phyloP scores from a whole-genome alignment of 768 basidiomycete species.

The Termitomyces titanicus region DNA sequence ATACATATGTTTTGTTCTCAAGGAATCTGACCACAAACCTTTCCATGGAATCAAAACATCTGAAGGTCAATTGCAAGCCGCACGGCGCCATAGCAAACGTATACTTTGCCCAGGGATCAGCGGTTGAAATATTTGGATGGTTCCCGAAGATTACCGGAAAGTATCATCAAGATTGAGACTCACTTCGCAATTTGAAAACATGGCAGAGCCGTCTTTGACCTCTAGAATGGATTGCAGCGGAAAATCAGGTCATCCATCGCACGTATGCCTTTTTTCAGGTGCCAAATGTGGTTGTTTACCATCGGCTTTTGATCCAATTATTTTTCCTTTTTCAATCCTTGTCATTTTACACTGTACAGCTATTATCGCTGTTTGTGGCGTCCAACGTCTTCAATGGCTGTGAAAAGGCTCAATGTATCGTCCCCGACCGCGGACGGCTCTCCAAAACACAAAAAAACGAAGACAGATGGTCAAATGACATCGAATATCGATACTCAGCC shows the following conservation, averaged over 20 bases:
- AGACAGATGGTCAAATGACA: conserved; percentile 19
- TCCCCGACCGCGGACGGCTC: conserved; percentile 5
- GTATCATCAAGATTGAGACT: too few relatives aligned
- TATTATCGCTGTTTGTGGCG: neutral
- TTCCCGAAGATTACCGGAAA: too few relatives aligned
- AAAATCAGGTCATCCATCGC: too few relatives aligned
- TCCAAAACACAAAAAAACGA: conserved; percentile 36
- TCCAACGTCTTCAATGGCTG: neutral
- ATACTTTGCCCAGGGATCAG: too few relatives aligned
- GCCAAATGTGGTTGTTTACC: neutral
- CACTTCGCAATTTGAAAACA: too few relatives aligned
- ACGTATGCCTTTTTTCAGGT: too few relatives aligned
- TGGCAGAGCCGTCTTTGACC: too few relatives aligned
- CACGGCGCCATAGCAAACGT: too few relatives aligned
- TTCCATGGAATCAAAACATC: too few relatives aligned
- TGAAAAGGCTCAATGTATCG: conserved; percentile 14
- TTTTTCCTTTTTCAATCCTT: neutral
- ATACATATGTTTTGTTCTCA: neutral
- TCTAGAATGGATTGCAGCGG: too few relatives aligned
- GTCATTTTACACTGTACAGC: neutral
- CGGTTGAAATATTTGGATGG: too few relatives aligned
- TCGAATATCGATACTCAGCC: neutral
- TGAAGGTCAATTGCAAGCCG: too few relatives aligned
- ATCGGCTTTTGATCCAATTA: neutral
- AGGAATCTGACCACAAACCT: neutral